These are phyloP conservation scores for Paulinella micropora DNA, from an alignment of 78 protist species.

Conservation along the genomic window DNA sequence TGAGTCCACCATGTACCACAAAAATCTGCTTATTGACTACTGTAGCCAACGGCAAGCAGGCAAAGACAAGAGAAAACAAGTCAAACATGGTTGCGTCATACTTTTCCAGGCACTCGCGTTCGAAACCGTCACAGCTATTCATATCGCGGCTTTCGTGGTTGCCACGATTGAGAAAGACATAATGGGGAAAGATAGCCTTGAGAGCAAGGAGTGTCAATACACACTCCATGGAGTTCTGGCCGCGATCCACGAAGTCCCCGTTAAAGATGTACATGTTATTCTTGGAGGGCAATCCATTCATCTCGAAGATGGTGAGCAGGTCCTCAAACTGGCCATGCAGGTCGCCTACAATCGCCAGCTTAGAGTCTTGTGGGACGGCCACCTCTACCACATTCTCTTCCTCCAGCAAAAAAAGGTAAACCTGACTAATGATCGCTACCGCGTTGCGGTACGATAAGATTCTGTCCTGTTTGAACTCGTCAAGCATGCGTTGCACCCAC, in stretches of 20 bases:
- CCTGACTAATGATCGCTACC: too few relatives aligned
- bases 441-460: too few relatives aligned
- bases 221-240: neutral
- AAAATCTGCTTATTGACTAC: neutral
- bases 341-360: neutral
- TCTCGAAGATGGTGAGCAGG: neutral
- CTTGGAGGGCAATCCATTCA: slow-evolving; percentile 2
- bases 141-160: neutral
- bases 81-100: neutral
- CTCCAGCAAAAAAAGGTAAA: too few relatives aligned
- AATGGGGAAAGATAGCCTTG: neutral
- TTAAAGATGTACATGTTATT: neutral
- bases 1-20: neutral
- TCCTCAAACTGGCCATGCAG: slow-evolving; percentile 12
- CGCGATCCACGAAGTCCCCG: slow-evolving; percentile 15
- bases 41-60: neutral
- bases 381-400: too few relatives aligned
- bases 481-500: too few relatives aligned
- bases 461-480: too few relatives aligned
- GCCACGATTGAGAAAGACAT: neutral
- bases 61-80: neutral
- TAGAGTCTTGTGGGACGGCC: too few relatives aligned
- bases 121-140: neutral
- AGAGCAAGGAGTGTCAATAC: neutral
- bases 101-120: neutral